Base-by-base conservation (phyloP, 2,329 filamentous ascomycete genomes). In the Aspergillus eucalypticola region DNA sequence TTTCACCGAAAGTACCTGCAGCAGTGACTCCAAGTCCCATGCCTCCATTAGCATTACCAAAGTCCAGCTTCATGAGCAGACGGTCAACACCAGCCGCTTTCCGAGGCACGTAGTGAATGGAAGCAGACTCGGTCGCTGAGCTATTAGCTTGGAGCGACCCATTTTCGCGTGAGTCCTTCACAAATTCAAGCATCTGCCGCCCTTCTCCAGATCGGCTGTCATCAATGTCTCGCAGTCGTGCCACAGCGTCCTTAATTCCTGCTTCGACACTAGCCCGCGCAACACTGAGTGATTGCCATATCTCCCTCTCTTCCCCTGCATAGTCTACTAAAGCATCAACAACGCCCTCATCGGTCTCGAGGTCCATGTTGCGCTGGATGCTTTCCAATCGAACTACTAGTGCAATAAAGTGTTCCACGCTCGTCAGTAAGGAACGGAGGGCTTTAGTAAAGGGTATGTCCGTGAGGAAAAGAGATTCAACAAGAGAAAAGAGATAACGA, bases 61-160 rank as follows among this genome's bases (percentile, higher is more conserved):
- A 86, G 66, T 96, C 92, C 68, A 97, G 79, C 80, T 96, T 96
- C 91, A 96, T 96, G 72, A 97, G 76, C 71, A 97, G 76, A 60
- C 90, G 83, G 78, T 96, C 92, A 49, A 97, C 86, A 1, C 92
- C 90, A 0, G 91, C 91, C 3, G 91, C 85, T 61, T 89, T 87
- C 63, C 86, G 83, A 1, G 91, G 89, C 29, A 88, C 82, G 73
- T 91, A 96, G 63, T 76, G 71, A 38, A 61, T 55, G 44, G 69
- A 64, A 3, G 59, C 56, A 15, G 61, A 44, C n/a, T 62, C 61
- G 13, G 58, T 50, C 44, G 55, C 56, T n/a, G 21, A 39, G 35
- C 54, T 60, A 25, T 71, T 71, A 10, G 69, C 71, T 15, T 72
- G 71, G n/a, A 64, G 66, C 13, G 63, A 46, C 51, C 69, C 73